Evolutionary conservation across 352 stramenopile genomes (phyloP), one percentile per base, ranked within the genome.

Genomic region (Aphanomyces cochlioides): DNA sequence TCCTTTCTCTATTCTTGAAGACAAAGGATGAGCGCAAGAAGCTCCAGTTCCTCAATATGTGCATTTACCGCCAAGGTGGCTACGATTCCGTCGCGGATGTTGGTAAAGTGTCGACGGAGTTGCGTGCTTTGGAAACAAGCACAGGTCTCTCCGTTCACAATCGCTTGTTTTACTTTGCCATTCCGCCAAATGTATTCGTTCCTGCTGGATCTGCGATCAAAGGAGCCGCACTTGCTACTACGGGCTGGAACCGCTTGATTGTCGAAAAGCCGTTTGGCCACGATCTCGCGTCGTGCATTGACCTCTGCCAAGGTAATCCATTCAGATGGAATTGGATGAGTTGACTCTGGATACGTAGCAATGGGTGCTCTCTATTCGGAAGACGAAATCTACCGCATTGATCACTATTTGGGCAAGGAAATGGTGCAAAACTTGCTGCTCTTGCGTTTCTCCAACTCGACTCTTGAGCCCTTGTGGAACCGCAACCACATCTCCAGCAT

Each of bases 251-350:
- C 12, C 73, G 91, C 36, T 79, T 98, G 37, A 85, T 98, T 41
- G 78, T 97, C 28, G 90, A 98, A 72, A 97, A 97, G 70, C 91
- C 93, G 0, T 98, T 98, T 79, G 93, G 93, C 50, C 78, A 84
- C 17, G 92, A 98, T 78, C 75, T 84, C 39, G 75, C 87, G 56
- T 83, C 72, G 13, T 93, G 80, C 73, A 75, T 80, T 37, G 75
- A 91, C 47, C 76, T 97, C 12, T 74, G 88, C 36, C 37, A 73
- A 56, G 79, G 77, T 28, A 68, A 17, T 19, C 5, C 13, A 45
- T 37, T 37, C n/a, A 28, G 39, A 45, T 40, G 17, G 43, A 45
- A 12, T 8, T 58, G 7, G 15, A 13, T 28, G 15, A 13, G 8
- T 12, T 36, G 8, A 58, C 19, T 12, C 36, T 19, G 19, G 15